Conservation (phyloP, 768 basidiomycete genomes). For the Panellus pusillus region DNA sequence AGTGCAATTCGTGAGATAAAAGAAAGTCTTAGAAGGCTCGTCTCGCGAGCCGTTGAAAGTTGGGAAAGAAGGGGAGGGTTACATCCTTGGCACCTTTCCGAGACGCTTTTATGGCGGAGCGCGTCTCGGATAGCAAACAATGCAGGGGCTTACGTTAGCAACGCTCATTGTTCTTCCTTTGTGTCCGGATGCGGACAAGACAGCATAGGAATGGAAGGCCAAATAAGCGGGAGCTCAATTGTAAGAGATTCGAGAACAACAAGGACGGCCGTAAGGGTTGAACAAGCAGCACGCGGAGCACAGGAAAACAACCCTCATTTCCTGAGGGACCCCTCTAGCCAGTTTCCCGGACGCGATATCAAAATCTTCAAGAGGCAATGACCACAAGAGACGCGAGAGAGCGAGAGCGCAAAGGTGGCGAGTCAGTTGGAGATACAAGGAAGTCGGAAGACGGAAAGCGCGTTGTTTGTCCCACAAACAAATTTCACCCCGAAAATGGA, state of each 20-base stretch:
- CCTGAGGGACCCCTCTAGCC: neutral
- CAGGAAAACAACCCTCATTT: neutral
- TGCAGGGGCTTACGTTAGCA: neutral
- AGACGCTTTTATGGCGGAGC: slow-evolving; percentile 10
- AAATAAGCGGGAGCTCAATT: slow-evolving; percentile 5
- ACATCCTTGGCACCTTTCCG: neutral
- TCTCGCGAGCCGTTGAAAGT: slow-evolving; percentile 26
- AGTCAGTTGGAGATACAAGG: neutral
- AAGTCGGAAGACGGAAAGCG: neutral
- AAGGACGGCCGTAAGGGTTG: slow-evolving; percentile 20
- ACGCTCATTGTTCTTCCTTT: slow-evolving; percentile 6
- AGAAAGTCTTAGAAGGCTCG: slow-evolving; percentile 26
- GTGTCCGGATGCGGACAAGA: slow-evolving; percentile 8
- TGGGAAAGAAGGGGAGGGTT: slow-evolving; percentile 19
- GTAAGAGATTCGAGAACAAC: neutral
- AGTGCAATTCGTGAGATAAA: slow-evolving; percentile 21
- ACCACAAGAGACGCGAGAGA: too few species aligned
- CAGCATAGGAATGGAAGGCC: slow-evolving; percentile 16
- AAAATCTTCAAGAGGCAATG: too few species aligned
- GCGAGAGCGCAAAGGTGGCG: neutral
- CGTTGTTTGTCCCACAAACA: neutral
- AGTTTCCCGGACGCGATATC: neutral
- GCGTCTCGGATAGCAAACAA: slow-evolving; percentile 6
- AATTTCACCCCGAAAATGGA: slow-evolving; percentile 8
- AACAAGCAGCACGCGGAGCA: neutral